phyloP scores from a whole-genome alignment of 208 protist genomes.

The Acanthamoeba castellanii region DNA sequence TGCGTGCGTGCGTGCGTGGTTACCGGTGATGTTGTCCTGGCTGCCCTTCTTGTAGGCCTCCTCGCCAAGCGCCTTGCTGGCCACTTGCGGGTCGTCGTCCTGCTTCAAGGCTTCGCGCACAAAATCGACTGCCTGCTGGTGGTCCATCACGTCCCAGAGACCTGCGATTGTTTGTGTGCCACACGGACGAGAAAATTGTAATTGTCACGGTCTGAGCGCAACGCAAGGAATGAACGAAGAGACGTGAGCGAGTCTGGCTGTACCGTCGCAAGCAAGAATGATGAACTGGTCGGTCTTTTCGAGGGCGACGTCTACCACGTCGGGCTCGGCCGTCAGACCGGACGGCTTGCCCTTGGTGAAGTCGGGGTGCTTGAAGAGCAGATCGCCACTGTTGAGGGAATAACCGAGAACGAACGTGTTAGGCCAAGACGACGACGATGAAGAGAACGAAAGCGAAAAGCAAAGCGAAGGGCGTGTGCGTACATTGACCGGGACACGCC shows the following conservation, averaged over 20 bases:
- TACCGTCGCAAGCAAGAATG: slow-evolving; percentile 27
- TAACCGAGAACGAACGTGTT: not conserved
- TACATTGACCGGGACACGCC: slow-evolving; percentile 50
- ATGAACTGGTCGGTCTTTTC: slow-evolving; percentile 24
- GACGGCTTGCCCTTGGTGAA: slow-evolving; percentile 59
- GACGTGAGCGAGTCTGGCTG: no score
- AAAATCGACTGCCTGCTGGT: slow-evolving; percentile 27
- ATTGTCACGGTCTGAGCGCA: not conserved
- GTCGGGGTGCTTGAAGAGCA: slow-evolving; percentile 31
- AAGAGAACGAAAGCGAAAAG: no score
- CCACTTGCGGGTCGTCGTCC: slow-evolving; percentile 35
- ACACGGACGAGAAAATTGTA: not conserved
- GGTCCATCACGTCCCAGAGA: slow-evolving; percentile 41
- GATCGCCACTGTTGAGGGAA: not conserved
- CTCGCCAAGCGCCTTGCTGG: slow-evolving; percentile 27
- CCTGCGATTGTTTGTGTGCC: not conserved
- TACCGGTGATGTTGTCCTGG: slow-evolving; percentile 44
- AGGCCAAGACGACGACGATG: not conserved
- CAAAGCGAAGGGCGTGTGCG: not conserved
- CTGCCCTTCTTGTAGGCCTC: slow-evolving; percentile 54
- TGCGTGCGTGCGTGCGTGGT: not conserved
- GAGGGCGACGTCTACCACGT: not conserved
- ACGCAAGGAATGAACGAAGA: not conserved
- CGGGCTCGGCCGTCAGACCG: slow-evolving; percentile 15
- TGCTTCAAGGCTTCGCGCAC: not conserved